Conservation (phyloP, 140 eudicot genomes). For the Erigeron philadelphicus region DNA sequence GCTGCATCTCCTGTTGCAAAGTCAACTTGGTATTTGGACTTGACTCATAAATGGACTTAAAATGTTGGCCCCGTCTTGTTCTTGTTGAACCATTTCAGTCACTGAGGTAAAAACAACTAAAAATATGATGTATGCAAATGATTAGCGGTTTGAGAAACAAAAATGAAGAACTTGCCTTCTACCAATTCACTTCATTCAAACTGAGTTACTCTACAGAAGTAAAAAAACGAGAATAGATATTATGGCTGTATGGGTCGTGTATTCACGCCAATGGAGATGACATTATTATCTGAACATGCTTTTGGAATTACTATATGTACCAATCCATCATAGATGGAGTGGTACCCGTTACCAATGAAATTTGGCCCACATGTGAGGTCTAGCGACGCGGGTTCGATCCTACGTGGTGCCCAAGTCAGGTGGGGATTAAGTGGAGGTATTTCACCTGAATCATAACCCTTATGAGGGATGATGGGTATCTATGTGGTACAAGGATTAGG, state of each 20-base stretch:
- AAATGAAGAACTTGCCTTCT: not conserved
- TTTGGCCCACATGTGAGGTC: no score
- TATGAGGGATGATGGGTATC: no score
- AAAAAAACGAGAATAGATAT: not conserved
- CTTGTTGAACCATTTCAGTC: not conserved
- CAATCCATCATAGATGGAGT: no score
- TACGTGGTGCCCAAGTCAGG: no score
- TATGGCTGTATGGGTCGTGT: not conserved
- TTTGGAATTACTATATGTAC: not conserved
- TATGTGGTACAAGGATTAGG: no score
- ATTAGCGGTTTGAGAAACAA: not conserved
- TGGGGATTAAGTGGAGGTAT: no score
- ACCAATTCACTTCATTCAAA: not conserved
- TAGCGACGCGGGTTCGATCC: no score
- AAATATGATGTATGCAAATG: not conserved
- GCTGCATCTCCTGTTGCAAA: not conserved
- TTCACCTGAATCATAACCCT: no score
- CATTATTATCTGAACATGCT: constrained; percentile 11
- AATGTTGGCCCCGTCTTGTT: not conserved
- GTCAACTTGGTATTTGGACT: not conserved
- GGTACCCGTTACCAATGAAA: no score
- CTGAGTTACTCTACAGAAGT: not conserved
- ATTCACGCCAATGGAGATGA: not conserved
- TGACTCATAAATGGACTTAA: not conserved
- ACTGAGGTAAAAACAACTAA: constrained; percentile 9